A percentile compares a stretch with the other conserved stretches of the same genome.
Evolutionary conservation across 495 filamentous ascomycete genomes (phyloP).

Genomic region (Jackrogersella multiformis): DNA sequence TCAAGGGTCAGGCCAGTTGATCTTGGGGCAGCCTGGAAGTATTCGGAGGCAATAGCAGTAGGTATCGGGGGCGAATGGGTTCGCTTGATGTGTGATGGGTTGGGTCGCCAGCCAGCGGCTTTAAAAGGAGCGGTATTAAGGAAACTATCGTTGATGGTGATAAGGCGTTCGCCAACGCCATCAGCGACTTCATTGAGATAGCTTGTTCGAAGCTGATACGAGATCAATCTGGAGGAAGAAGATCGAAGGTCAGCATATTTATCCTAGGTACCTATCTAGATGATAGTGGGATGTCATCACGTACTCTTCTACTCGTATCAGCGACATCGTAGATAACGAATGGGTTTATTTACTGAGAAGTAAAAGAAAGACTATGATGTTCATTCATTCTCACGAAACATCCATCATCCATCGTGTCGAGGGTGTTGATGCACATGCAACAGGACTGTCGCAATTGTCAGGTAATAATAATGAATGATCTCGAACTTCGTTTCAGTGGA

Average conservation of each 20-base stretch:
- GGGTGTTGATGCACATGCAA: neutral
- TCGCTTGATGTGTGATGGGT: constrained; percentile 80
- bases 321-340: constrained; percentile 70
- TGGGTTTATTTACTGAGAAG: constrained; percentile 10
- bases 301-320: constrained; percentile 97
- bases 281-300: constrained; percentile 44
- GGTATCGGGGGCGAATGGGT: constrained; percentile 97
- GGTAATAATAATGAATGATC: neutral
- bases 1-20: constrained; percentile 65
- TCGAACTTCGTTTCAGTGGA: too few species aligned
- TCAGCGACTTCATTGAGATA: constrained; percentile 92
- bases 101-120: constrained; percentile 88
- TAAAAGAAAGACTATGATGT: constrained; percentile 9
- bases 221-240: constrained; percentile 72
- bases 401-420: constrained; percentile 25
- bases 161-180: constrained; percentile 93
- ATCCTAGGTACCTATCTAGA: neutral
- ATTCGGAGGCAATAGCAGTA: constrained; percentile 87
- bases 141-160: constrained; percentile 88
- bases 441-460: neutral
- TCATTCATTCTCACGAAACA: constrained; percentile 30
- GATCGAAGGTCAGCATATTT: constrained; percentile 14
- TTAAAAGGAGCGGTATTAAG: constrained; percentile 96
- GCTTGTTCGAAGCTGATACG: constrained; percentile 91
- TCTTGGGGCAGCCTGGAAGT: constrained; percentile 78